Evolutionary conservation across 148 eudicot species (phyloP).

Genomic region (Amaranthus hypochondriacus): DNA sequence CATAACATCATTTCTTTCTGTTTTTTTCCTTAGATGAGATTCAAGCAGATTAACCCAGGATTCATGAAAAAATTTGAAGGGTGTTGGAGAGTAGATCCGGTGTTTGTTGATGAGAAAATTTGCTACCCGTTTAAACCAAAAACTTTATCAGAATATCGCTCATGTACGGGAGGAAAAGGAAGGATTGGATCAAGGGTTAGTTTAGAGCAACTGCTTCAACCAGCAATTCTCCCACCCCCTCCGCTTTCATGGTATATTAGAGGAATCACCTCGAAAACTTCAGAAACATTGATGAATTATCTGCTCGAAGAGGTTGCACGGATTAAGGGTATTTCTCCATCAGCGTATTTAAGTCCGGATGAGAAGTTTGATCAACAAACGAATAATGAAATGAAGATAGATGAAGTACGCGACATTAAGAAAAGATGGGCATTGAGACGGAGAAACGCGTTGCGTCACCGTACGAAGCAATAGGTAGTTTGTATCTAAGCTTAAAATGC

Average conservation of each 20-base stretch:
- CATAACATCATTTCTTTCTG: neutral
- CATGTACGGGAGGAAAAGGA: conserved; percentile 70
- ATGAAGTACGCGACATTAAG: conserved; percentile 48
- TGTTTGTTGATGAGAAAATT: conserved; percentile 62
- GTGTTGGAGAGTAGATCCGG: conserved; percentile 78
- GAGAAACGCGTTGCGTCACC: conserved; percentile 33
- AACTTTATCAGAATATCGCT: conserved; percentile 45
- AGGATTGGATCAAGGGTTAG: conserved; percentile 75
- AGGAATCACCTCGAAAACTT: conserved; percentile 78
- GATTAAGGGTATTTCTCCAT: conserved; percentile 40
- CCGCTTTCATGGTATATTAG: conserved; percentile 94
- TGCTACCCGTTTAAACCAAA: conserved; percentile 65
- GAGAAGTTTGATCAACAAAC: conserved; percentile 11
- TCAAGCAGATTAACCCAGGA: conserved; percentile 80
- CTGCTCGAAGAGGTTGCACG: conserved; percentile 66
- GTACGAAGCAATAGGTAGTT: neutral
- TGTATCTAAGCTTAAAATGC: neutral
- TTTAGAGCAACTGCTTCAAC: conserved; percentile 81
- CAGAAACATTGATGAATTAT: conserved; percentile 72
- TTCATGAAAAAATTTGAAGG: conserved; percentile 96
- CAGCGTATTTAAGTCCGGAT: conserved; percentile 5
- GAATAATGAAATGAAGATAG: conserved; percentile 19
- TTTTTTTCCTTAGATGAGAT: conserved; percentile 54
- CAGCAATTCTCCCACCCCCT: conserved; percentile 85
- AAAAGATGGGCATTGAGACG: conserved; percentile 80